Conservation (phyloP, 768 basidiomycete genomes). For the Favolaschia claudopus region DNA sequence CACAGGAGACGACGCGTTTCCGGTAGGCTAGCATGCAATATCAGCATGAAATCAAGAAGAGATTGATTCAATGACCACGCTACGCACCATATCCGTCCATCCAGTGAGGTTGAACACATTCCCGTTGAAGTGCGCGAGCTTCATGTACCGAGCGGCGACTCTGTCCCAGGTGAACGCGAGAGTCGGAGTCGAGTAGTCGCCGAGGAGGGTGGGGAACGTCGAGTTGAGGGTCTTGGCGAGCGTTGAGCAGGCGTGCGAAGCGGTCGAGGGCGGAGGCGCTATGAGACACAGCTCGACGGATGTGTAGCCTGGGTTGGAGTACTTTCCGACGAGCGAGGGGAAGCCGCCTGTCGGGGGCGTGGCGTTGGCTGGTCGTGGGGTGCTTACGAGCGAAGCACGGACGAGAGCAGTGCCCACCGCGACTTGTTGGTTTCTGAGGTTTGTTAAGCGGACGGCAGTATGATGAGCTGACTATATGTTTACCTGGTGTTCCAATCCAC, state of each 20-base stretch:
- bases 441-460: not conserved
- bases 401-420: slow-evolving; percentile 9
- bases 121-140: slow-evolving; percentile 19
- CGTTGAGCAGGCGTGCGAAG: slow-evolving; percentile 3
- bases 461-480: no score
- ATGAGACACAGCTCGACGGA: slow-evolving; percentile 13
- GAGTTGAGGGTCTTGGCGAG: slow-evolving; percentile 12
- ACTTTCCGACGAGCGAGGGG: slow-evolving; percentile 13
- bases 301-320: slow-evolving; percentile 22
- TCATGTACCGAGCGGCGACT: slow-evolving; percentile 6
- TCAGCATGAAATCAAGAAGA: not conserved
- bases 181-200: slow-evolving; percentile 12
- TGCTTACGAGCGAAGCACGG: slow-evolving; percentile 9
- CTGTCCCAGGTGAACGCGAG: slow-evolving; percentile 24
- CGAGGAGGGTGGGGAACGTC: not conserved
- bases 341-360: slow-evolving; percentile 13
- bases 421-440: slow-evolving; percentile 10
- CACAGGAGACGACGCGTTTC: slow-evolving; percentile 16
- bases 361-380: slow-evolving; percentile 10
- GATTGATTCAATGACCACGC: not conserved
- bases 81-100: slow-evolving; percentile 15
- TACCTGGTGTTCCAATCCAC: slow-evolving; percentile 26
- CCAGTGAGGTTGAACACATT: slow-evolving; percentile 24
- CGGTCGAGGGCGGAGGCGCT: slow-evolving; percentile 3
- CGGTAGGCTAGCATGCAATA: slow-evolving; percentile 7